Conservation (phyloP, 345 rosid species). For the Brassica rapa region DNA sequence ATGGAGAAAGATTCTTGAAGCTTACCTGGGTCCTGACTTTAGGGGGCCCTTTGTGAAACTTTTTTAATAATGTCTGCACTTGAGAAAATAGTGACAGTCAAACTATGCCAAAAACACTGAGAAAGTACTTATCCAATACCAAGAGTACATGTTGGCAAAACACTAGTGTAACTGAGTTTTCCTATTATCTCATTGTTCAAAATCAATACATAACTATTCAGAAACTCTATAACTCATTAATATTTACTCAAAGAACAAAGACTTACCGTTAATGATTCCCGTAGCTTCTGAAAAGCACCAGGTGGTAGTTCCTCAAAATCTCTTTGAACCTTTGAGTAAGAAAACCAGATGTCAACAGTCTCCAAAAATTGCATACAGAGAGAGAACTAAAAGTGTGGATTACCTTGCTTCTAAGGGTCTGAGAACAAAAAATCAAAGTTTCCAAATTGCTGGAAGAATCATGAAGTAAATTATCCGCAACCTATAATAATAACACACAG, state of each 20-base stretch:
- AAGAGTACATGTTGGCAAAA: slow-evolving; percentile 8
- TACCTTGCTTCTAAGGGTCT: slow-evolving; percentile 99
- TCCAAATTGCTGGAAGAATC: slow-evolving; percentile 95
- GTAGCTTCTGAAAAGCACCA: slow-evolving; percentile 83
- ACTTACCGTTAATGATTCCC: slow-evolving; percentile 83
- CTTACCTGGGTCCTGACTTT: slow-evolving; percentile 98
- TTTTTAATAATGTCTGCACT: slow-evolving; percentile 84
- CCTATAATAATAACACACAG: slow-evolving; percentile 47
- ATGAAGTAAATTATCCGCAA: slow-evolving; percentile 98
- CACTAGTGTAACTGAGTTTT: not conserved
- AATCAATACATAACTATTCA: slow-evolving; percentile 5
- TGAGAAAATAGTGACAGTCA: slow-evolving; percentile 32
- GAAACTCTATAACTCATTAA: slow-evolving; percentile 1
- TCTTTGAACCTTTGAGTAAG: slow-evolving; percentile 75
- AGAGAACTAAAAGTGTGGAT: slow-evolving; percentile 9
- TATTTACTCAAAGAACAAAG: not conserved
- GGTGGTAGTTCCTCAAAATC: slow-evolving; percentile 97
- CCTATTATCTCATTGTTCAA: not conserved
- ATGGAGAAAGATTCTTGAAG: slow-evolving; percentile 8
- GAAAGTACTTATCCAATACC: not conserved
- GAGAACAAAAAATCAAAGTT: slow-evolving; percentile 96
- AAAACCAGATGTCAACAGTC: slow-evolving; percentile 24
- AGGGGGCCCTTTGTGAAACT: slow-evolving; percentile 95
- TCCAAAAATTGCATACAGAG: not conserved
- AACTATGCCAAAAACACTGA: not conserved